Evolutionary conservation across 257 asterid genomes (phyloP), one percentile per base, ranked within the genome.

Genomic region (Ophiorrhiza pumila): DNA sequence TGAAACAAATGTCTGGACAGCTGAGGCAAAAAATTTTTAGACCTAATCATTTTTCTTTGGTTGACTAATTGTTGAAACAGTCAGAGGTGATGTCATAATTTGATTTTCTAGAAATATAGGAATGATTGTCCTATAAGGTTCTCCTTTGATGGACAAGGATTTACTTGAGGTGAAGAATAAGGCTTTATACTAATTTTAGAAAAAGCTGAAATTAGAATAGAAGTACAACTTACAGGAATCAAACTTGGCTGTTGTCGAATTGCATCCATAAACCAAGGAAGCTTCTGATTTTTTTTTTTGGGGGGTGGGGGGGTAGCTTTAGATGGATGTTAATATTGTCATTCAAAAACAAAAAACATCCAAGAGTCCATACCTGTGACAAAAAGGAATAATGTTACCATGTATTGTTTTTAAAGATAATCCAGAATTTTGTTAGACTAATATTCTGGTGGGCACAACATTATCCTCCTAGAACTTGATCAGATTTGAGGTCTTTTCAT

Each of bases 401-500:
- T 37, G 3, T 11, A 52, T 37, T 35, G 2, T 35, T 37, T 35
- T 41, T 27, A 14, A 23, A 52, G 50, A 27, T 15, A 73, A 49
- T 73, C 55, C 42, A 17, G 32, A 27, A 31, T 37, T 73, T 65
- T n/a, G 23, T 4, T 11, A n/a, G 37, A 23, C 11, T 4, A 34
- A 14, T 13, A 35, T n/a, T 32, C 41, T 34, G 43, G 17, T 62
- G 23, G 43, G 37, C 31, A 7, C 14, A 35, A 20, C 8, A 18
- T 62, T 35, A 37, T 13, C 49, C 20, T 20, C 68, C 17, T 63
- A 35, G 49, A 2, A 22, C 31, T 22, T 63, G 49, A 63, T 37
- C 68, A 63, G 47, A 37, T 35, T 20, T 11, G 29, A 63, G 49
- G 31, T 32, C 37, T 15, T 73, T 74, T 59, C 50, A 23, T 57